Percentiles rank a stretch among this genome's conserved stretches.
Evolutionary conservation across 768 basidiomycete genomes (phyloP).

Genomic region (Hygrophoropsis aurantiaca): DNA sequence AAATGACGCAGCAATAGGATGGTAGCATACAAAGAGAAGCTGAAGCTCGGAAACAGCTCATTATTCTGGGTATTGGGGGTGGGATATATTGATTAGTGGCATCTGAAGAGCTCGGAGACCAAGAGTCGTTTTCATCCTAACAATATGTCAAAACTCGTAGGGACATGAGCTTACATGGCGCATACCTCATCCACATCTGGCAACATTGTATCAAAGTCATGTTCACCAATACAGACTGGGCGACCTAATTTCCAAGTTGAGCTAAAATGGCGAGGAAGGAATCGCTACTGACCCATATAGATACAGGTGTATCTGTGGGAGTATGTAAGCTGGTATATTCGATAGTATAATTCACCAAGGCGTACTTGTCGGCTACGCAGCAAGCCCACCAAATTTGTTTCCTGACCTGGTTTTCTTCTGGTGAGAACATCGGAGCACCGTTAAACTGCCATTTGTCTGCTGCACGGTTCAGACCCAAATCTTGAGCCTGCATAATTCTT

Average conservation of each 20-base stretch:
- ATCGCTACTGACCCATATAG: constrained; percentile 58
- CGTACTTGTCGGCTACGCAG: constrained; percentile 67
- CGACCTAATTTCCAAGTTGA: constrained; percentile 44
- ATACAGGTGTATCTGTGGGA: constrained; percentile 61
- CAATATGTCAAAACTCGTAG: constrained; percentile 4
- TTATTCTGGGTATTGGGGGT: constrained; percentile 43
- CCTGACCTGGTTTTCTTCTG: constrained; percentile 67
- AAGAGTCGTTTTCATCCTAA: constrained; percentile 61
- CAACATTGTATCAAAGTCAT: constrained; percentile 66
- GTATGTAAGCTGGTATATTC: constrained; percentile 3
- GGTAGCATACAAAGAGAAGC: constrained; percentile 54
- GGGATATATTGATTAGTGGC: constrained; percentile 39
- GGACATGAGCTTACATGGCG: constrained; percentile 1
- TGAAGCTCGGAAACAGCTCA: constrained; percentile 56
- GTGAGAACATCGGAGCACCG: constrained; percentile 58
- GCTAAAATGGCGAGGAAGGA: constrained; percentile 2
- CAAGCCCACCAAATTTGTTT: constrained; percentile 83
- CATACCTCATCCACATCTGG: constrained; percentile 57
- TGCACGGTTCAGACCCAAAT: constrained; percentile 79
- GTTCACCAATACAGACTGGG: constrained; percentile 65
- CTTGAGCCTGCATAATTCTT: constrained; percentile 55
- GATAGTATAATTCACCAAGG: constrained; percentile 1
- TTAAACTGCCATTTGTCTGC: constrained; percentile 72
- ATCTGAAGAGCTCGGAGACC: constrained; percentile 47
- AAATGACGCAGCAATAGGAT: constrained; percentile 7